Evolutionary conservation across 2,329 filamentous ascomycete species (phyloP).

Genomic region (Penicillium occitanis): DNA sequence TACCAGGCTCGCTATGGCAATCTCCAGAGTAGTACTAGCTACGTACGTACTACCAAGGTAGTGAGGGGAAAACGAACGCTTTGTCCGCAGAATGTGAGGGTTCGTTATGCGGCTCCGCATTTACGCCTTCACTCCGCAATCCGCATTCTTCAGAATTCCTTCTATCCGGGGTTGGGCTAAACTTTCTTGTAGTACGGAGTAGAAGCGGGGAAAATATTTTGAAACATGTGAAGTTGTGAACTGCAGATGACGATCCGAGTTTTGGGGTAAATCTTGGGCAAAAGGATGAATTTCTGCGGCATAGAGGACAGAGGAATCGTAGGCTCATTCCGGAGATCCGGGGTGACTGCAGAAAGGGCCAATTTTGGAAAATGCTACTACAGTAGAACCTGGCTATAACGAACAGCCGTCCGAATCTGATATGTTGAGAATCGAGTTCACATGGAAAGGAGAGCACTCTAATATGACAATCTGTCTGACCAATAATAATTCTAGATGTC

Average conservation of each 20-base stretch:
- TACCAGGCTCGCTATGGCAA: neutral
- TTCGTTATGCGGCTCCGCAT: slow-evolving; percentile 12
- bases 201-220: neutral
- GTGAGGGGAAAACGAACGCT: slow-evolving; percentile 6
- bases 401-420: neutral
- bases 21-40: neutral
- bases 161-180: neutral
- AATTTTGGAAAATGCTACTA: neutral
- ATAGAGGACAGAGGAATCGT: neutral
- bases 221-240: slow-evolving; percentile 7
- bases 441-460: too few relatives aligned
- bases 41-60: neutral
- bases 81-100: neutral
- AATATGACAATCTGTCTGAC: too few relatives aligned
- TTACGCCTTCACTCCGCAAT: neutral
- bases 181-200: neutral
- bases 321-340: neutral
- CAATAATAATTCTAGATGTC: too few relatives aligned
- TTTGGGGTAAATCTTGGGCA: neutral
- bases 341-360: neutral
- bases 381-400: neutral
- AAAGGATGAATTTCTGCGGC: neutral
- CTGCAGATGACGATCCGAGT: neutral
- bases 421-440: neutral
- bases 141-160: slow-evolving; percentile 7